A percentile compares a stretch with the other conserved stretches of the same genome.
phyloP scores from a whole-genome alignment of 805 yeast genomes.

The Candida wancherniae region DNA sequence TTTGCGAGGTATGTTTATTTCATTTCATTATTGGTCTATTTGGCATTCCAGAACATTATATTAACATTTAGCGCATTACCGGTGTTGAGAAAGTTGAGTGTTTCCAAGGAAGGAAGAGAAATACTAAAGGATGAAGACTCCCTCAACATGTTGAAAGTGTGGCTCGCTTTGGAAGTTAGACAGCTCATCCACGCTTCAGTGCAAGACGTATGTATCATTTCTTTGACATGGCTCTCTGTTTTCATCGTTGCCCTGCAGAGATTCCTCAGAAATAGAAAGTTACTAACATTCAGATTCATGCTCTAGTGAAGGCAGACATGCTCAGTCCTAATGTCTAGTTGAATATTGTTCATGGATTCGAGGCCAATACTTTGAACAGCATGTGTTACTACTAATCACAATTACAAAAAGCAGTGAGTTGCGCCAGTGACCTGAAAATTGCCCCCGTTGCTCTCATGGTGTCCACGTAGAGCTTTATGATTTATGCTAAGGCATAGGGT shows the following conservation, averaged over 20 bases:
- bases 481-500: no score
- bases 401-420: no score
- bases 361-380: no score
- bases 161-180: constrained; percentile 87
- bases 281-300: constrained; percentile 33
- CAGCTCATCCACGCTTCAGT: constrained; percentile 80
- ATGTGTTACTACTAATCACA: no score
- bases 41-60: constrained; percentile 1
- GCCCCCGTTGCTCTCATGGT: no score
- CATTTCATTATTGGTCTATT: constrained; percentile 31
- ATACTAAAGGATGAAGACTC: constrained; percentile 53
- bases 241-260: neutral
- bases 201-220: constrained; percentile 57
- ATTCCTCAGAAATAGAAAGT: neutral
- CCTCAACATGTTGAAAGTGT: constrained; percentile 81
- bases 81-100: constrained; percentile 74
- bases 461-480: no score
- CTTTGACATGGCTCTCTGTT: neutral
- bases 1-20: constrained; percentile 89
- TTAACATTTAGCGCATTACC: constrained; percentile 65
- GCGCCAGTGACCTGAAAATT: no score
- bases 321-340: constrained; percentile 38
- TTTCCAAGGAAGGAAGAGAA: constrained; percentile 59
- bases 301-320: constrained; percentile 43
- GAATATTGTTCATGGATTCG: neutral